These are phyloP conservation scores for Sphagnum fallax DNA, from an alignment of 228 moss, liverwort and hornwort genomes.

Conservation along the genomic window DNA sequence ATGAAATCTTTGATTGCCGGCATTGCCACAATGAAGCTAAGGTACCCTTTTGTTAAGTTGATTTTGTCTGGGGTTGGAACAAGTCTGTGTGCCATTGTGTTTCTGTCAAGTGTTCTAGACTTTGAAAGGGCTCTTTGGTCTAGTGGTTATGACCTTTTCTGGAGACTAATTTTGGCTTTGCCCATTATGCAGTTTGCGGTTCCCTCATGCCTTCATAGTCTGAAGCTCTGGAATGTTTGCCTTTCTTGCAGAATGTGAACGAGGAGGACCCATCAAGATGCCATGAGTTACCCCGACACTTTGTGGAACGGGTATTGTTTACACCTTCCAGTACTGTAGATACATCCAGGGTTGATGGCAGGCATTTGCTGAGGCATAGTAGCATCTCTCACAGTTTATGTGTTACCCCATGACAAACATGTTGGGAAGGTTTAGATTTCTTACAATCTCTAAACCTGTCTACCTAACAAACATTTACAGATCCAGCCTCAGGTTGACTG, in stretches of 20 bases:
- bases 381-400: neutral
- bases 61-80: neutral
- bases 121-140: neutral
- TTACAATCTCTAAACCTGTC: neutral
- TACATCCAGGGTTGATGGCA: no score
- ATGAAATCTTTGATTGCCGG: conserved; percentile 77
- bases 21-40: conserved; percentile 96
- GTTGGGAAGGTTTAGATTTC: neutral
- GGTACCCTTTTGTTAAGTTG: conserved; percentile 17
- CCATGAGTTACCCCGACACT: conserved; percentile 70
- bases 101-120: neutral
- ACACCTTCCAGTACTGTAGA: neutral
- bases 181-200: neutral
- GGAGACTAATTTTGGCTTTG: neutral
- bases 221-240: no score
- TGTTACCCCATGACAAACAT: no score
- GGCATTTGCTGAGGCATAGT: neutral
- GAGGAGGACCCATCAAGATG: conserved; percentile 53
- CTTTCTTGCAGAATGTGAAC: conserved; percentile 43
- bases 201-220: no score
- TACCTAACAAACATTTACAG: no score
- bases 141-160: neutral
- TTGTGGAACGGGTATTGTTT: conserved; percentile 52
- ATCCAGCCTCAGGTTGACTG: no score
- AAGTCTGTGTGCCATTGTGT: neutral